Percentiles rank a stretch among this genome's conserved stretches.
Conservation (phyloP, 2,329 filamentous ascomycete genomes). For the Fusarium sp. region DNA sequence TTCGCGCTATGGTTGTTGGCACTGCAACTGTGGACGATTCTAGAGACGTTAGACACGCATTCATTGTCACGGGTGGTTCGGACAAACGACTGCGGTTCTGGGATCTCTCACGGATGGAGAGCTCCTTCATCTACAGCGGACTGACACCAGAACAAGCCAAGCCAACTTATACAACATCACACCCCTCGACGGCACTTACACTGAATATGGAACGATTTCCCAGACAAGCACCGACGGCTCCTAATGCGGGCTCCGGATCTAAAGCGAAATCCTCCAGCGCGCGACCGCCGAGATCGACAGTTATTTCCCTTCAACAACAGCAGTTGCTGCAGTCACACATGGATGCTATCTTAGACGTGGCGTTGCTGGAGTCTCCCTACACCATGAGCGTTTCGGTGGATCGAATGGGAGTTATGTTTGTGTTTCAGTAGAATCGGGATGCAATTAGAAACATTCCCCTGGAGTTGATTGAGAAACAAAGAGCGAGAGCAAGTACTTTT, state of each 20-base stretch:
- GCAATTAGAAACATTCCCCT: background rate
- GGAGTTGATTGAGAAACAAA: conserved; percentile 13
- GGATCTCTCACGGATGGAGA: conserved; percentile 83
- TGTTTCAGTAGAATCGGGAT: conserved; percentile 66
- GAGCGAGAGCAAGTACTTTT: conserved; percentile 24
- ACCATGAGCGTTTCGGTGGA: conserved; percentile 94
- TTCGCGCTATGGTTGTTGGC: conserved; percentile 79
- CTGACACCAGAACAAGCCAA: conserved; percentile 75
- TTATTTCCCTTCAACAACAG: conserved; percentile 90
- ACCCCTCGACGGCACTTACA: conserved; percentile 71
- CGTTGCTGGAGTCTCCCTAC: conserved; percentile 88
- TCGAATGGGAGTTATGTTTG: conserved; percentile 87
- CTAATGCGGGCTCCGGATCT: conserved; percentile 47
- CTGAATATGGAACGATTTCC: conserved; percentile 73
- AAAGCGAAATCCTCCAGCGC: conserved; percentile 48
- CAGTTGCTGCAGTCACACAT: conserved; percentile 86
- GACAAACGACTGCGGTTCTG: conserved; percentile 95
- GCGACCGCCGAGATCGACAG: conserved; percentile 76
- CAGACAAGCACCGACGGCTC: conserved; percentile 49
- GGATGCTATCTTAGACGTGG: conserved; percentile 88
- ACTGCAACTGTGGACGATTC: conserved; percentile 77
- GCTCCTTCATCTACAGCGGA: conserved; percentile 84
- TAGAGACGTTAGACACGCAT: conserved; percentile 79
- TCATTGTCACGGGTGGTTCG: conserved; percentile 86
- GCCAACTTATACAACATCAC: conserved; percentile 75